These are phyloP conservation scores for Saturnispora dispora DNA, from an alignment of 805 yeast genomes.

Conservation along the genomic window DNA sequence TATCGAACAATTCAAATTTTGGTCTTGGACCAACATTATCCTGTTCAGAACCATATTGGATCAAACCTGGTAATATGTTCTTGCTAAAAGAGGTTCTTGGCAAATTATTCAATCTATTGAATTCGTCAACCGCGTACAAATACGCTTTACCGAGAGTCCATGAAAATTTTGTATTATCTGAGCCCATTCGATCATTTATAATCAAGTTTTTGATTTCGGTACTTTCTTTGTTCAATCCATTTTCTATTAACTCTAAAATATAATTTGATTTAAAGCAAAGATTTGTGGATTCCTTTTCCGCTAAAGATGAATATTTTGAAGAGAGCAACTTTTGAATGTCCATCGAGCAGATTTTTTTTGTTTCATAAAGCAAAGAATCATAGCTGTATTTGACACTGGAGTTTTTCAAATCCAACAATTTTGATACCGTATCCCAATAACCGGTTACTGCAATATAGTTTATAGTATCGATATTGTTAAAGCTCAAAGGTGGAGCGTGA, in stretches of 20 bases:
- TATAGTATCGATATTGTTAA: constrained; percentile 36
- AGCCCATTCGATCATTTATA: constrained; percentile 43
- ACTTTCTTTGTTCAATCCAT: constrained; percentile 36
- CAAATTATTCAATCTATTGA: constrained; percentile 17
- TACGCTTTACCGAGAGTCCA: constrained; percentile 88
- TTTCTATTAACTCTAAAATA: constrained; percentile 48
- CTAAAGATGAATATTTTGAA: constrained; percentile 8
- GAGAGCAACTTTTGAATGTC: constrained; percentile 20
- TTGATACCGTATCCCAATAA: constrained; percentile 54
- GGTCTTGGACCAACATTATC: constrained; percentile 37
- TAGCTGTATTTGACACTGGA: constrained; percentile 34
- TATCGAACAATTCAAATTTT: constrained; percentile 21
- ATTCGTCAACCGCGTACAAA: constrained; percentile 49
- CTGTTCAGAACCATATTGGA: constrained; percentile 46
- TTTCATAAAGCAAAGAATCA: constrained; percentile 33
- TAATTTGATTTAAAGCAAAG: constrained; percentile 57
- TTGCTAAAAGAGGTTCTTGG: constrained; percentile 36
- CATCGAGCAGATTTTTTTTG: constrained; percentile 40
- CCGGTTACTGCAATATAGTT: constrained; percentile 56
- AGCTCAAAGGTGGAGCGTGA: constrained; percentile 36
- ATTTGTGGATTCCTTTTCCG: constrained; percentile 27
- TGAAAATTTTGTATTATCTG: constrained; percentile 69
- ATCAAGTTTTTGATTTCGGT: constrained; percentile 24
- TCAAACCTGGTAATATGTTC: constrained; percentile 39
- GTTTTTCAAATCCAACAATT: constrained; percentile 26